Evolutionary conservation across 2,329 filamentous ascomycete genomes (phyloP), one percentile per base, ranked within the genome.

Genomic region (Elsinoe necatrix): DNA sequence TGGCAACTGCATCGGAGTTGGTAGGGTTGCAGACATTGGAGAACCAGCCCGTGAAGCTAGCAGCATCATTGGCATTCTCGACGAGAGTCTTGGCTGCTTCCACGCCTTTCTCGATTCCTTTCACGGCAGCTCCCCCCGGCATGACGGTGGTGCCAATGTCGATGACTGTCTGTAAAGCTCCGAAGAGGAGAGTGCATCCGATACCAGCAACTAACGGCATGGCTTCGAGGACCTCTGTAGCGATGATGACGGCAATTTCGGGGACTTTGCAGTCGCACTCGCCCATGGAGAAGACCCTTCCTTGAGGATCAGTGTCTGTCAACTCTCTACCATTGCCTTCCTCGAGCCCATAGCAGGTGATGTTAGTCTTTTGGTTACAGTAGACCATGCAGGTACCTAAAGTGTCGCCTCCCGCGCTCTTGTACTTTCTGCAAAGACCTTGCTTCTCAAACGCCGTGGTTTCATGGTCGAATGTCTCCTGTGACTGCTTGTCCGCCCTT

Each of bases 11-110:
- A 27, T 47, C 62, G 1, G 56, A 47, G 48, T 65, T 63, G 3
- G 43, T 55, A 5, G 65, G 65, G 7, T 50, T 35, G 59, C 65
- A 67, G 45, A 65, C 61, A 25, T 58, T 41, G 14, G 47, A 29
- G 27, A 66, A 56, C 55, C 66, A 64, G 16, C 59, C 59, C 5
- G 57, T 56, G 5, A 56, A 56, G 18, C 52, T 59, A 55, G 39
- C 39, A n/a, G 25, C 42, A 21, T 31, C 29, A 6, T 41, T 50
- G 18, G 25, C 45, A 34, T 50, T 50, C 45, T 50, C 45, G 11
- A 50, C 27, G 6, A 50, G 45, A 20, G 45, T 50, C 45, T 50
- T 50, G 9, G 45, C 45, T 12, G 45, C 45, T 31, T 34, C 12
- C 25, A 50, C 45, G 16, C 25, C 45, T 8, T 50, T 50, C 45